Evolutionary conservation across 2,329 filamentous ascomycete species (phyloP).

Genomic region (Aspergillus caelatus): DNA sequence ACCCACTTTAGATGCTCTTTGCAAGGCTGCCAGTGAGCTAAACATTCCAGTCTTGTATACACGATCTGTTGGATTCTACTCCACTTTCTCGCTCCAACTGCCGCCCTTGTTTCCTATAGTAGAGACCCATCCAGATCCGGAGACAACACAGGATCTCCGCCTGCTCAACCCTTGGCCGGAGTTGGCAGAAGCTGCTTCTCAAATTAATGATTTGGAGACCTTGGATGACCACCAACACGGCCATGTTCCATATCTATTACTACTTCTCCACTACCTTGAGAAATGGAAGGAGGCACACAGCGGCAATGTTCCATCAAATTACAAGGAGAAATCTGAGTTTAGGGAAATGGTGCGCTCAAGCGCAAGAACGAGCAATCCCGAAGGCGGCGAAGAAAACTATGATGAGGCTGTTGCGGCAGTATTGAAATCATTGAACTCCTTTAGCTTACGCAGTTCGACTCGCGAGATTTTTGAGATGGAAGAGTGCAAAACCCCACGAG

Average conservation of each 20-base stretch:
- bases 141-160: conserved; percentile 80
- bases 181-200: conserved; percentile 66
- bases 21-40: conserved; percentile 55
- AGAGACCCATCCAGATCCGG: conserved; percentile 90
- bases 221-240: conserved; percentile 82
- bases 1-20: conserved; percentile 54
- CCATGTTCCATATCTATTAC: conserved; percentile 82
- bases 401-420: conserved; percentile 88
- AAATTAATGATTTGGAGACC: conserved; percentile 67
- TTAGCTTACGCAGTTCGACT: conserved; percentile 69
- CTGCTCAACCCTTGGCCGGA: conserved; percentile 86
- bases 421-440: conserved; percentile 77
- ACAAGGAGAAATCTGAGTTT: conserved; percentile 86
- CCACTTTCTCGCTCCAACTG: conserved; percentile 78
- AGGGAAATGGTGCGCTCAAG: conserved; percentile 68
- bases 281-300: conserved; percentile 74
- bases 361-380: conserved; percentile 71
- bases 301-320: conserved; percentile 70
- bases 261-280: conserved; percentile 80
- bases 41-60: conserved; percentile 77
- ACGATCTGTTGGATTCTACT: conserved; percentile 90
- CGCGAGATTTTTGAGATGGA: conserved; percentile 77
- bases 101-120: conserved; percentile 86
- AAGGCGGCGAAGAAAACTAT: conserved; percentile 95
- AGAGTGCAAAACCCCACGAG: conserved; percentile 54